These are phyloP conservation scores for Desmodesmus armatus DNA, from an alignment of 139 green algal species.

Conservation along the genomic window DNA sequence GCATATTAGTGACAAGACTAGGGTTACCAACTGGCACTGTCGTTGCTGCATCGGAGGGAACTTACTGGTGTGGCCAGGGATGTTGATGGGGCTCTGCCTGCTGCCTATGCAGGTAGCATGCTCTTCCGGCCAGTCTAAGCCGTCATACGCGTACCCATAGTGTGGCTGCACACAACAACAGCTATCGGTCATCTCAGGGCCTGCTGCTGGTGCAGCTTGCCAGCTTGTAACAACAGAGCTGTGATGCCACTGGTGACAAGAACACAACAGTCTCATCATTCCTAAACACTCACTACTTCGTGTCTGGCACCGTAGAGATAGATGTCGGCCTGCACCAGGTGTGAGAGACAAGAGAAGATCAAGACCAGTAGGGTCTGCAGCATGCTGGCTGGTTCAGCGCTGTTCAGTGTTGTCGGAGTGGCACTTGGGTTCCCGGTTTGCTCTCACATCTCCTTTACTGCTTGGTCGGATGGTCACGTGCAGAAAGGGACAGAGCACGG, in stretches of 20 bases:
- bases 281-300: conserved; percentile 11
- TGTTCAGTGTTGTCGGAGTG: background rate
- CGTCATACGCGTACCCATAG: conserved; percentile 4
- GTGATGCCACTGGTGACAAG: background rate
- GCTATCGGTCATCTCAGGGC: background rate
- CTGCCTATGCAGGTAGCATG: background rate
- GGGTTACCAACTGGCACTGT: background rate
- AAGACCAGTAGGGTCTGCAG: background rate
- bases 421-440: background rate
- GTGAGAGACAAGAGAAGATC: background rate
- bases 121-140: conserved; percentile 33
- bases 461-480: background rate
- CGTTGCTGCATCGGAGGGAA: background rate
- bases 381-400: background rate
- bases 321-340: background rate
- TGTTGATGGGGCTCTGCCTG: background rate
- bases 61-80: conserved; percentile 1
- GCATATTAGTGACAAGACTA: background rate
- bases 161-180: background rate
- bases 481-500: background rate
- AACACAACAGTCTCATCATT: background rate
- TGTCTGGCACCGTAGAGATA: conserved; percentile 13
- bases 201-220: background rate
- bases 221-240: background rate
- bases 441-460: background rate